Evolutionary conservation across 371 early-diverging fungal species (phyloP).

Genomic region (Funneliformis caledonium): DNA sequence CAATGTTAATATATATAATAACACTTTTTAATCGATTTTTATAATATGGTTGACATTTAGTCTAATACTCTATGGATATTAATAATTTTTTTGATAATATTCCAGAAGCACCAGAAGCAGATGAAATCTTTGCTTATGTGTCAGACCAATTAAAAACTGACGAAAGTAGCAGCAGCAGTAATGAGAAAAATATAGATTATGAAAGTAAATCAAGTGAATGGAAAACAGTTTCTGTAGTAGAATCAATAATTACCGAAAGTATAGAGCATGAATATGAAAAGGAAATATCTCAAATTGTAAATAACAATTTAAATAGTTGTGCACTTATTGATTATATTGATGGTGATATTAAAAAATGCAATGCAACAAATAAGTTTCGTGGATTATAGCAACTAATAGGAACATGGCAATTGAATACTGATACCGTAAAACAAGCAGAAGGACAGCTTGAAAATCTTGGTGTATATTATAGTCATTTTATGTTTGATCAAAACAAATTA

Average conservation of each 20-base stretch:
- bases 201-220: not conserved
- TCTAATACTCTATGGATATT: not conserved
- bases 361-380: not conserved
- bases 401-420: not conserved
- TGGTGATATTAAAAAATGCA: not conserved
- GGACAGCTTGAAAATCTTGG: not conserved
- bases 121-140: not conserved
- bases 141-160: not conserved
- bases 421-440: not conserved
- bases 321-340: not conserved
- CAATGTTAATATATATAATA: no score
- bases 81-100: not conserved
- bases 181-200: no score
- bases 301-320: not conserved
- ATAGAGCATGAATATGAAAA: not conserved
- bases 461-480: slow-evolving; percentile 4
- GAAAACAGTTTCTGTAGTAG: not conserved
- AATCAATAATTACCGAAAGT: not conserved
- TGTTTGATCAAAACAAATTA: not conserved
- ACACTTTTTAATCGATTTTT: no score
- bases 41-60: no score
- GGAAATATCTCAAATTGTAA: not conserved
- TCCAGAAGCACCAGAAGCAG: not conserved
- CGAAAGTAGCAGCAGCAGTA: not conserved
- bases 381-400: not conserved